Percentiles rank a stretch among this genome's conserved stretches.
These are phyloP conservation scores for Candida anglica DNA, from an alignment of 805 yeast genomes.

Conservation along the genomic window DNA sequence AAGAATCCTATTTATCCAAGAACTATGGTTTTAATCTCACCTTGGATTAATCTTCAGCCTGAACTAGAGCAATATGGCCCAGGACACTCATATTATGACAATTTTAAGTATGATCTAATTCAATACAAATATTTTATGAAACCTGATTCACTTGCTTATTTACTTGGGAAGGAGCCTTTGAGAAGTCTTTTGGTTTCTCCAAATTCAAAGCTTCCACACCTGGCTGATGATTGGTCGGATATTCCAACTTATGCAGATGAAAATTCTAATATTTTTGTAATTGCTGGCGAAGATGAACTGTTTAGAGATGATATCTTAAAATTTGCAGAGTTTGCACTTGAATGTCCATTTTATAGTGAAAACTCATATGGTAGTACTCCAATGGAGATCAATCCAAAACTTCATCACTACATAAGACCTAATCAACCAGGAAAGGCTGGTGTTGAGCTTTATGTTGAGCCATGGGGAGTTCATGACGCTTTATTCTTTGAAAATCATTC, in stretches of 20 bases:
- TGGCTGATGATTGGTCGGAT: constrained; percentile 26
- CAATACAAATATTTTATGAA: constrained; percentile 7
- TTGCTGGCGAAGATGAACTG: constrained; percentile 39
- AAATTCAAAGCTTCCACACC: constrained; percentile 16
- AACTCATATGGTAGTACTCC: constrained; percentile 23
- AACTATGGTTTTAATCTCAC: constrained; percentile 25
- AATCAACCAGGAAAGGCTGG: constrained; percentile 13
- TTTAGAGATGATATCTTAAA: constrained; percentile 37
- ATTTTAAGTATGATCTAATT: constrained; percentile 18
- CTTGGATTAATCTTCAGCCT: constrained; percentile 35
- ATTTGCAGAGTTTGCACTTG: constrained; percentile 30
- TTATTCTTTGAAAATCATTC: constrained; percentile 22
- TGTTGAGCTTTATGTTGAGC: constrained; percentile 23
- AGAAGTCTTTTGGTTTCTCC: constrained; percentile 18
- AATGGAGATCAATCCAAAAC: constrained; percentile 11
- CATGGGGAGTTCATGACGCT: constrained; percentile 36
- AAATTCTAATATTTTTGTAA: constrained; percentile 22
- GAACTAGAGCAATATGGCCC: constrained; percentile 15
- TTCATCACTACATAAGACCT: constrained; percentile 17
- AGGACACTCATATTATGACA: constrained; percentile 33
- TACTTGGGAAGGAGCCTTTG: constrained; percentile 11
- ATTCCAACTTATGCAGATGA: constrained; percentile 28
- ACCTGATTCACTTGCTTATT: not conserved
- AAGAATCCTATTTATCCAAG: constrained; percentile 19
- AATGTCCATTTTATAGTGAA: constrained; percentile 17